Evolutionary conservation across 345 rosid genomes (phyloP).

Genomic region (Gossypium mustelinum): DNA sequence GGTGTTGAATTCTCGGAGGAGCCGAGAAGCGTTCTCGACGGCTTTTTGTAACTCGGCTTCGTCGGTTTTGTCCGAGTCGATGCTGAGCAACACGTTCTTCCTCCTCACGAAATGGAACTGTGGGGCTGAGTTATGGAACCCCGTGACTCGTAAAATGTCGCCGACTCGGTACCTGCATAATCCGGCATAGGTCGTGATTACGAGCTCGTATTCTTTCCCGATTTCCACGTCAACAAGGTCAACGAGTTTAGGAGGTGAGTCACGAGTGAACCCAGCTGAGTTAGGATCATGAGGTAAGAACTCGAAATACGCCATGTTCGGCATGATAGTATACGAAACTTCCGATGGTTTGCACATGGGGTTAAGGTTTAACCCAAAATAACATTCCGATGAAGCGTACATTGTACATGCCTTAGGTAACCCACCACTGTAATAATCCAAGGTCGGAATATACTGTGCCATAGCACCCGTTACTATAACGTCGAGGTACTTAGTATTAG

Average conservation of each 20-base stretch:
- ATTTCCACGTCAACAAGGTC: slow-evolving; percentile 77
- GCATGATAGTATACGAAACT: slow-evolving; percentile 90
- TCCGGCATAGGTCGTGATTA: slow-evolving; percentile 85
- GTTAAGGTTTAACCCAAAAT: slow-evolving; percentile 82
- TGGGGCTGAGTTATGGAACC: slow-evolving; percentile 89
- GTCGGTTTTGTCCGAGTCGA: slow-evolving; percentile 90
- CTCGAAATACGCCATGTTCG: slow-evolving; percentile 95
- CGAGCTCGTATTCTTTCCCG: slow-evolving; percentile 87
- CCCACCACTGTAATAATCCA: slow-evolving; percentile 79
- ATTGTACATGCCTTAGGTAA: slow-evolving; percentile 86
- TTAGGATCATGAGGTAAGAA: slow-evolving; percentile 63
- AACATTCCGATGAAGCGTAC: slow-evolving; percentile 97
- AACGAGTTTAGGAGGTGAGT: slow-evolving; percentile 35
- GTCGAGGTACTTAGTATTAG: slow-evolving; percentile 79
- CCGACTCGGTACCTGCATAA: slow-evolving; percentile 86
- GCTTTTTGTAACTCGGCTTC: slow-evolving; percentile 86
- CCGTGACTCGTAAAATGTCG: slow-evolving; percentile 84
- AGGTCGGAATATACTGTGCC: slow-evolving; percentile 94
- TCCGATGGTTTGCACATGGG: slow-evolving; percentile 86
- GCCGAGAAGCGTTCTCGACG: slow-evolving; percentile 57
- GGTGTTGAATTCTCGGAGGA: slow-evolving; percentile 46
- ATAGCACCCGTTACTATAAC: slow-evolving; percentile 94
- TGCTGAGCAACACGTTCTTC: slow-evolving; percentile 81
- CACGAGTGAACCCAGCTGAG: slow-evolving; percentile 21
- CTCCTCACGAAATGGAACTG: slow-evolving; percentile 83